These are phyloP conservation scores for Seiridium unicorne DNA, from an alignment of 2,329 filamentous ascomycete genomes.

Conservation along the genomic window DNA sequence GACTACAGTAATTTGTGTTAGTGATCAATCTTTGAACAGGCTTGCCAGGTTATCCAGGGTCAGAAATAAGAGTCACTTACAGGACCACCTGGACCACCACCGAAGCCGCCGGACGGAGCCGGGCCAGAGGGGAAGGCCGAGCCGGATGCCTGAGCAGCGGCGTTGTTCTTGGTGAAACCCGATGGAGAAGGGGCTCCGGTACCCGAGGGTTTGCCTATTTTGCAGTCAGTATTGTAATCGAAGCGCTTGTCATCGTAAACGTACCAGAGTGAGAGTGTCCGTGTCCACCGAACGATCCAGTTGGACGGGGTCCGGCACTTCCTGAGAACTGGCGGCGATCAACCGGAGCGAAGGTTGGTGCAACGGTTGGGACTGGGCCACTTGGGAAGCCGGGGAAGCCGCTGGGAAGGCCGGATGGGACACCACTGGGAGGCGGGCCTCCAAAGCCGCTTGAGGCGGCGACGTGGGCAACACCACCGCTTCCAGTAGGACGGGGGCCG, in stretches of 20 bases:
- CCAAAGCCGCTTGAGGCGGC: not conserved
- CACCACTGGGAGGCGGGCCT: conserved; percentile 1
- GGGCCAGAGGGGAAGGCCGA: not conserved
- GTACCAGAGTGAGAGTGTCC: not conserved
- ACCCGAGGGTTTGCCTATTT: not conserved
- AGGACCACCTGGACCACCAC: no score
- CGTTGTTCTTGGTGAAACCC: not conserved
- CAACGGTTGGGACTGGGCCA: not conserved
- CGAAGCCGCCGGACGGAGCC: not conserved
- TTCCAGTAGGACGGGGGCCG: no score
- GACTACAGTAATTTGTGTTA: not conserved
- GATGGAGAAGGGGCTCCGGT: not conserved
- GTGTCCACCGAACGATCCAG: not conserved
- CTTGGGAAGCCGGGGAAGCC: conserved; percentile 2
- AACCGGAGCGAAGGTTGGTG: not conserved
- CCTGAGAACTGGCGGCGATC: not conserved
- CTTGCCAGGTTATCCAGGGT: no score
- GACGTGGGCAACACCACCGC: no score
- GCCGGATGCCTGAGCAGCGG: not conserved
- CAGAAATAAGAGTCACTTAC: no score
- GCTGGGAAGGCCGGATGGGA: conserved; percentile 4
- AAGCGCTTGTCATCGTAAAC: not conserved
- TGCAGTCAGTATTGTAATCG: not conserved
- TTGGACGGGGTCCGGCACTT: not conserved
- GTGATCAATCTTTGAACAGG: no score